Conservation (phyloP, 202 grass and related monocot genomes). For the Schoenoplectus tabernaemontani region DNA sequence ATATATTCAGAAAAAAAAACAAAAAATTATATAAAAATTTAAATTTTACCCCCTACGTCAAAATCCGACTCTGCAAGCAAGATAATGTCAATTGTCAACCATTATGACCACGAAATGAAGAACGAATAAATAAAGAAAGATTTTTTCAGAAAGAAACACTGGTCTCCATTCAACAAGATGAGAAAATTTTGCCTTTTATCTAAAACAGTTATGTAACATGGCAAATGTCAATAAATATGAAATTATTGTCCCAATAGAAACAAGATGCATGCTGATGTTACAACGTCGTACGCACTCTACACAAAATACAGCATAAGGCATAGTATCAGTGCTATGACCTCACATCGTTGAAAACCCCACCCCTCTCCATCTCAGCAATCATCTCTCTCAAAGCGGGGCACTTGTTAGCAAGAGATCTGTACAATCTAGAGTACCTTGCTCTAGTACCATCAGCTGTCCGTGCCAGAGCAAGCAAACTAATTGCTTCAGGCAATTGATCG, state of each 20-base stretch:
- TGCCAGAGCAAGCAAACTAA: slow-evolving; percentile 92
- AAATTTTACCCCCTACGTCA: no score
- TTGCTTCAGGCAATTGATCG: slow-evolving; percentile 80
- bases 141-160: neutral
- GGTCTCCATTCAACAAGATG: neutral
- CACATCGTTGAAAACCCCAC: slow-evolving; percentile 83
- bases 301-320: neutral
- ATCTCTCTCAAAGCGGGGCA: slow-evolving; percentile 80
- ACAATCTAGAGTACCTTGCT: slow-evolving; percentile 98
- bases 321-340: slow-evolving; percentile 41
- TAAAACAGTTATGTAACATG: slow-evolving; percentile 15
- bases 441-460: slow-evolving; percentile 85
- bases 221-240: slow-evolving; percentile 12
- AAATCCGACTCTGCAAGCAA: no score
- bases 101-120: no score
- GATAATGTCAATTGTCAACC: no score
- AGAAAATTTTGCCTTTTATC: neutral
- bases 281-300: neutral
- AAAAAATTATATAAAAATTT: no score
- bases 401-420: slow-evolving; percentile 90
- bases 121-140: neutral
- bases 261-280: neutral
- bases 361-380: slow-evolving; percentile 70
- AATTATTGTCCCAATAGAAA: slow-evolving; percentile 3
- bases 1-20: no score